Evolutionary conservation across 345 rosid species (phyloP).

Genomic region (Brassica incana): DNA sequence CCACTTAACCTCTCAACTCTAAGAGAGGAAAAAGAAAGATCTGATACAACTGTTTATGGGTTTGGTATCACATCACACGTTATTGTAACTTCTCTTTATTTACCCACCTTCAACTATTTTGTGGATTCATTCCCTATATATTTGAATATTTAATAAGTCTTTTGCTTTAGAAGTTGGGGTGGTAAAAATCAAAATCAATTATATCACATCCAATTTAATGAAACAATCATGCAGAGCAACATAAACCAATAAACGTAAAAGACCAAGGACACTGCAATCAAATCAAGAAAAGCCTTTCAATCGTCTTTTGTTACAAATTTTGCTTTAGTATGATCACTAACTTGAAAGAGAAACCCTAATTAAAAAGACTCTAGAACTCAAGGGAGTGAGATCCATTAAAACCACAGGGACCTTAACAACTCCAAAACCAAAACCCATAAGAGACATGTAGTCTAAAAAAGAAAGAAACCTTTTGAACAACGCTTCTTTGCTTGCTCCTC

Average conservation of each 20-base stretch:
- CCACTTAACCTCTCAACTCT: background rate
- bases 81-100: background rate
- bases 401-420: constrained; percentile 27
- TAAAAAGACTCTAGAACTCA: constrained; percentile 18
- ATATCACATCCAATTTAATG: background rate
- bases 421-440: constrained; percentile 21
- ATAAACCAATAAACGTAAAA: constrained; percentile 8
- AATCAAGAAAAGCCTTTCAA: constrained; percentile 28
- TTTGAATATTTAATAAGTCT: background rate
- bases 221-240: constrained; percentile 4
- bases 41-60: constrained; percentile 4
- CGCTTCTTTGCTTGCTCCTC: constrained; percentile 69
- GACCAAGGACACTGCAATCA: background rate
- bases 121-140: constrained; percentile 1
- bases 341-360: constrained; percentile 8
- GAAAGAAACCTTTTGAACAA: constrained; percentile 46
- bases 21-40: constrained; percentile 19
- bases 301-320: constrained; percentile 24
- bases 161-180: constrained; percentile 4
- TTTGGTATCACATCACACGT: constrained; percentile 11
- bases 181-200: background rate
- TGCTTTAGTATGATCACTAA: constrained; percentile 16
- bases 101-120: background rate
- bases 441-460: background rate
- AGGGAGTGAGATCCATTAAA: constrained; percentile 36